These are phyloP conservation scores for Diaporthe caulivora DNA, from an alignment of 2,329 filamentous ascomycete genomes.

Conservation along the genomic window DNA sequence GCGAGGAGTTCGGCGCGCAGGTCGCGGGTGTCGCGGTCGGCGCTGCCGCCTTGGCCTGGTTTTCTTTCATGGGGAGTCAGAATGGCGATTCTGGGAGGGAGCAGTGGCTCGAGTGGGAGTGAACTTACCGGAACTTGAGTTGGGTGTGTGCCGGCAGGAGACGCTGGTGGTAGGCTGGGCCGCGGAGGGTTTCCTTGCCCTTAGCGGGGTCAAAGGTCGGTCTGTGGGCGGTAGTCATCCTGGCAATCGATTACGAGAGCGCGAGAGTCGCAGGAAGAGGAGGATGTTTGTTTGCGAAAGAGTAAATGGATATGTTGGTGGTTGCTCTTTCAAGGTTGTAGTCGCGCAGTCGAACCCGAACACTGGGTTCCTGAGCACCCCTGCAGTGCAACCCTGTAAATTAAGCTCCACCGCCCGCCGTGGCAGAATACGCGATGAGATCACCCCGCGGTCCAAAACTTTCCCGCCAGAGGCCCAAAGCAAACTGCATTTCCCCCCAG, in stretches of 20 bases:
- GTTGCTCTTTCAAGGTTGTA: constrained; percentile 27
- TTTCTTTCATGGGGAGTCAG: constrained; percentile 60
- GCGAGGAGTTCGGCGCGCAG: constrained; percentile 89
- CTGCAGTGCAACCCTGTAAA: constrained; percentile 31
- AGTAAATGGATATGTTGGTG: constrained; percentile 1
- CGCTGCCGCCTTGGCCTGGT: constrained; percentile 89
- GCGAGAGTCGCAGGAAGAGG: neutral
- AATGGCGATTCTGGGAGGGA: constrained; percentile 42
- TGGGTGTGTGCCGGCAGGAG: constrained; percentile 93
- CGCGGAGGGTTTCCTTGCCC: constrained; percentile 94
- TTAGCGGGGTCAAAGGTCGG: constrained; percentile 96
- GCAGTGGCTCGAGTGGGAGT: neutral
- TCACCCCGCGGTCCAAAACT: constrained; percentile 36
- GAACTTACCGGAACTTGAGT: constrained; percentile 82
- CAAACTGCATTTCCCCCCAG: neutral
- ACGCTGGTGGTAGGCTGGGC: constrained; percentile 95
- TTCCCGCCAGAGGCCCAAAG: constrained; percentile 13
- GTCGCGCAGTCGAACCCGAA: constrained; percentile 31
- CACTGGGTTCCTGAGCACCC: constrained; percentile 12
- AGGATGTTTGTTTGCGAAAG: neutral
- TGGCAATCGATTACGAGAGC: constrained; percentile 28
- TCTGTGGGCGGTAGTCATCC: constrained; percentile 80
- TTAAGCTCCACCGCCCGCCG: constrained; percentile 33
- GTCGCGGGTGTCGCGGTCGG: constrained; percentile 77
- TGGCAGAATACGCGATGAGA: constrained; percentile 36